These are phyloP conservation scores for Blastobotrys robertii DNA, from an alignment of 805 yeast species.

Conservation along the genomic window DNA sequence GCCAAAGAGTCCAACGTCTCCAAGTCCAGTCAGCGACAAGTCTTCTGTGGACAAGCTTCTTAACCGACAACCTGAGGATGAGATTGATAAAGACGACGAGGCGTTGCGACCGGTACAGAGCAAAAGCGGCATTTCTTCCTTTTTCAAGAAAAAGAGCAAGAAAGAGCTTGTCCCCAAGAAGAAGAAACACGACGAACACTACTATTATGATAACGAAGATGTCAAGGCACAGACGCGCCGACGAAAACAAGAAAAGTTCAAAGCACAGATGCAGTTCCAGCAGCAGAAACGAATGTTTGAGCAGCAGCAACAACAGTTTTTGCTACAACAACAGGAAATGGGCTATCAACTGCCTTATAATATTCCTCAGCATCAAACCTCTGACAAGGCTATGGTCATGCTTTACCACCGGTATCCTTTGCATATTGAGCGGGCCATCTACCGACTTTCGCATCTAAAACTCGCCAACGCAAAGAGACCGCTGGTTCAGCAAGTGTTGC, in stretches of 20 bases:
- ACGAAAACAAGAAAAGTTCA: background rate
- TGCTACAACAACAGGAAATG: constrained; percentile 13
- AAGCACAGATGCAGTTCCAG: constrained; percentile 1
- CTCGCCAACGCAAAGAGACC: constrained; percentile 91
- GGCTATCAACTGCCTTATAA: constrained; percentile 24
- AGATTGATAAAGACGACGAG: constrained; percentile 10
- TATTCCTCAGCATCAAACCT: constrained; percentile 28
- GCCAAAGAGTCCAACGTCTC: background rate
- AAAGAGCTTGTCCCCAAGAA: constrained; percentile 2
- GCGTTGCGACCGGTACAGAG: background rate
- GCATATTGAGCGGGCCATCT: constrained; percentile 93
- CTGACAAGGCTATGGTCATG: constrained; percentile 28
- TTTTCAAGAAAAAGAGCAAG: constrained; percentile 2
- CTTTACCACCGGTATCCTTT: constrained; percentile 63
- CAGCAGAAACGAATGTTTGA: constrained; percentile 5
- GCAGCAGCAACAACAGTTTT: constrained; percentile 8
- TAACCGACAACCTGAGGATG: constrained; percentile 6
- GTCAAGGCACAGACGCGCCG: background rate
- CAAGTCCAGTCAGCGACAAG: constrained; percentile 4
- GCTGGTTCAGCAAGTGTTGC: constrained; percentile 79
- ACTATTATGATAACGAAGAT: background rate
- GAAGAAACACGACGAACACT: background rate
- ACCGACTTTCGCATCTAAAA: constrained; percentile 84
- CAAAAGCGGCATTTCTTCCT: background rate
- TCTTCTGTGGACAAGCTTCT: constrained; percentile 10